phyloP scores from a whole-genome alignment of 352 stramenopile genomes.

The Phytophthora megakarya region DNA sequence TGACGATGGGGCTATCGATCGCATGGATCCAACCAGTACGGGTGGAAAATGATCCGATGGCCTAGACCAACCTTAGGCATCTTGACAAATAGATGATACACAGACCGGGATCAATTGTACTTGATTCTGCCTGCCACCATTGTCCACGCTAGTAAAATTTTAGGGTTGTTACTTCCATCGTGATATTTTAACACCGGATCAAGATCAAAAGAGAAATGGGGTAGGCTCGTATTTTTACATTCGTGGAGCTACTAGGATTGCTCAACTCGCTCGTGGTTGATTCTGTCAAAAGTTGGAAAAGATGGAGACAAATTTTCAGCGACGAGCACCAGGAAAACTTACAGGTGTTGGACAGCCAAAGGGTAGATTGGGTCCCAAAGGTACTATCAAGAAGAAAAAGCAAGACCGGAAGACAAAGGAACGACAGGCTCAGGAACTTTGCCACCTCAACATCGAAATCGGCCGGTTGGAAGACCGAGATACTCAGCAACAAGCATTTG shows the following conservation, averaged over 20 bases:
- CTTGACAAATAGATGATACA: too few relatives aligned
- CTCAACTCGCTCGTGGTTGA: too few relatives aligned
- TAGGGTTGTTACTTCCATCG: too few relatives aligned
- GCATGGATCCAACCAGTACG: slow-evolving; percentile 31
- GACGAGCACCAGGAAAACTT: slow-evolving; percentile 11
- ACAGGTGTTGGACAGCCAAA: not conserved
- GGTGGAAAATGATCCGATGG: slow-evolving; percentile 35
- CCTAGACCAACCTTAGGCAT: slow-evolving; percentile 21
- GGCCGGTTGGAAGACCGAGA: slow-evolving; percentile 68
- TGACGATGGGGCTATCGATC: slow-evolving; percentile 18
- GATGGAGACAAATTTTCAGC: slow-evolving; percentile 33
- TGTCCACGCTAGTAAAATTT: too few relatives aligned
- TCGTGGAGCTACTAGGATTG: not conserved
- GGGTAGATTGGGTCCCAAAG: slow-evolving; percentile 33
- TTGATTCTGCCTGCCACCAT: too few relatives aligned
- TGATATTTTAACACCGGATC: too few relatives aligned
- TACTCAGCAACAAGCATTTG: slow-evolving; percentile 68
- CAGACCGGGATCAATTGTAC: too few relatives aligned
- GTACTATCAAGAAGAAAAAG: slow-evolving; percentile 48
- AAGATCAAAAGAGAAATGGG: too few relatives aligned
- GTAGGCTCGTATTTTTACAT: not conserved
- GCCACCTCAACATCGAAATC: slow-evolving; percentile 51
- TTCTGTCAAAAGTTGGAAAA: too few relatives aligned
- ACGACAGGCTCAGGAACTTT: slow-evolving; percentile 36
- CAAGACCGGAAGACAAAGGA: slow-evolving; percentile 55